Percentiles rank a stretch among this genome's conserved stretches.
Conservation (phyloP, 2,329 filamentous ascomycete genomes). For the Penicillium sp. region DNA sequence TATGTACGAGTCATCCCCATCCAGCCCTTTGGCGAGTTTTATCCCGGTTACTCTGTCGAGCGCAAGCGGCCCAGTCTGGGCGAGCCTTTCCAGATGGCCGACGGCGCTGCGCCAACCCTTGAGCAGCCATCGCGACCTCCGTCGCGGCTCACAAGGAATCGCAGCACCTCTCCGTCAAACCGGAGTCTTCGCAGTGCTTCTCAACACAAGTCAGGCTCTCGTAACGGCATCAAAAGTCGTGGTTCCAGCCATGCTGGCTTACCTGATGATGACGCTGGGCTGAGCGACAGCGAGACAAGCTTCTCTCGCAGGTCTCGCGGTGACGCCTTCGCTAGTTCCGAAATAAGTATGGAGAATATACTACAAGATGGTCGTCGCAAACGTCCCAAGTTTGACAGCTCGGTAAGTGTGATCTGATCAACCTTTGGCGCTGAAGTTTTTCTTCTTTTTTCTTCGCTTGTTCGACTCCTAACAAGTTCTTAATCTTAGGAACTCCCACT, state of each 20-base stretch:
- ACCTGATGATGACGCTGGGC: conserved; percentile 75
- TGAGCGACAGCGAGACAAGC: conserved; percentile 86
- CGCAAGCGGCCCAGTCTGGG: conserved; percentile 64
- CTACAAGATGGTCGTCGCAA: conserved; percentile 95
- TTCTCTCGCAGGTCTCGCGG: conserved; percentile 76
- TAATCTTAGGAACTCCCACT: conserved; percentile 81
- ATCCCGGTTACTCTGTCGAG: conserved; percentile 54
- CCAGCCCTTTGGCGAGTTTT: conserved; percentile 56
- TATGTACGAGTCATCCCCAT: conserved; percentile 81
- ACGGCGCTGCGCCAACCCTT: conserved; percentile 53
- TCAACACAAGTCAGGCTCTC: conserved; percentile 72
- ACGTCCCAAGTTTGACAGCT: conserved; percentile 93
- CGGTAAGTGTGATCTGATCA: conserved; percentile 67
- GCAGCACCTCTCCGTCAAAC: conserved; percentile 76
- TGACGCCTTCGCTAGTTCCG: conserved; percentile 88
- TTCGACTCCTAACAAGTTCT: conserved; percentile 19
- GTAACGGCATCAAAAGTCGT: conserved; percentile 69
- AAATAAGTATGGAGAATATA: conserved; percentile 98
- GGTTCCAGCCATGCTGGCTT: conserved; percentile 64
- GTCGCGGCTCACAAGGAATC: conserved; percentile 72
- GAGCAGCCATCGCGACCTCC: conserved; percentile 68
- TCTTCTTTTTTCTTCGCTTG: conserved; percentile 17
- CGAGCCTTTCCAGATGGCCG: conserved; percentile 67
- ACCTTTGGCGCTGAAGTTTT: conserved; percentile 21
- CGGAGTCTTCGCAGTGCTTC: conserved; percentile 79